A percentile compares a stretch with the other conserved stretches of the same genome.
phyloP scores from a whole-genome alignment of 371 early-diverging fungal genomes.

The Coemansia sp. region DNA sequence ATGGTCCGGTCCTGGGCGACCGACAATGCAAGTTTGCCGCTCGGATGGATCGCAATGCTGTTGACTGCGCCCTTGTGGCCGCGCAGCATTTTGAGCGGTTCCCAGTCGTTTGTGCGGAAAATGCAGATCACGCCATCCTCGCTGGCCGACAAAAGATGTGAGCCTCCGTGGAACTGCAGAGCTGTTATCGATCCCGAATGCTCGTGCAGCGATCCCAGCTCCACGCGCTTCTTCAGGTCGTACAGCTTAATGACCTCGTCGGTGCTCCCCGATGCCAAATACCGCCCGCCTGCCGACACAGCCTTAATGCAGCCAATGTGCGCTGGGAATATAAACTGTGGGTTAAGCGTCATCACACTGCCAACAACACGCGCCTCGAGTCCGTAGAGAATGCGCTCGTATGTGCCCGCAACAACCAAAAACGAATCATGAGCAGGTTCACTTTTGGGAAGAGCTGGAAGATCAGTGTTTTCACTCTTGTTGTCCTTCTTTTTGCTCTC shows the following conservation, averaged over 20 bases:
- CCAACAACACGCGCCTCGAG: conserved; percentile 67
- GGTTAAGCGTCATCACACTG: conserved; percentile 55
- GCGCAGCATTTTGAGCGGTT: conserved; percentile 80
- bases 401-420: conserved; percentile 83
- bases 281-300: conserved; percentile 71
- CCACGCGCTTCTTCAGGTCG: conserved; percentile 82
- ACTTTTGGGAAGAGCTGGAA: background rate
- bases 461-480: background rate
- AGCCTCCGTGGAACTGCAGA: conserved; percentile 73
- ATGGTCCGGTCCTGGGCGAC: conserved; percentile 80
- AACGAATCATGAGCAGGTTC: conserved; percentile 50
- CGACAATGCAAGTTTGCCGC: conserved; percentile 86
- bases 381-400: conserved; percentile 94
- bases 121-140: conserved; percentile 87
- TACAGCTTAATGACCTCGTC: conserved; percentile 93
- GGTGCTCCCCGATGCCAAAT: conserved; percentile 91
- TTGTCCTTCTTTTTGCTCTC: background rate
- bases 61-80: conserved; percentile 85
- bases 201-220: conserved; percentile 86
- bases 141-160: conserved; percentile 84
- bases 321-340: conserved; percentile 90
- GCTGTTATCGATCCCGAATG: conserved; percentile 90
- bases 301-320: conserved; percentile 91
- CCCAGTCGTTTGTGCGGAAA: conserved; percentile 95
- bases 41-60: conserved; percentile 85